Evolutionary conservation across 192 early-diverging fungal species (phyloP).

Genomic region (Chytriomyces sp.): DNA sequence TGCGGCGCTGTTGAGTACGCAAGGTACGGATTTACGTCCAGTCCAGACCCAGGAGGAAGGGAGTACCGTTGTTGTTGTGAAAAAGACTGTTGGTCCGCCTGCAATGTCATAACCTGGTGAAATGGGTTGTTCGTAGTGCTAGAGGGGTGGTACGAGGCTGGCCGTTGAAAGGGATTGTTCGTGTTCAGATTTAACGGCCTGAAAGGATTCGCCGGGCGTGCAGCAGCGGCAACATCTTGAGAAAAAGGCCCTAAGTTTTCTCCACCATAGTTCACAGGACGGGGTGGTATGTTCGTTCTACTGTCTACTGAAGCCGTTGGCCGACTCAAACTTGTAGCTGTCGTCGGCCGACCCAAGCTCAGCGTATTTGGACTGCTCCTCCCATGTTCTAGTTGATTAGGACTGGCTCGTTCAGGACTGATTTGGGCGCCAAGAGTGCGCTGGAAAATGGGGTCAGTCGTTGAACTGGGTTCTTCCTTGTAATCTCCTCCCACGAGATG

Average conservation of each 20-base stretch:
- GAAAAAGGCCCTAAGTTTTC: not conserved
- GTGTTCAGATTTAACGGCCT: not conserved
- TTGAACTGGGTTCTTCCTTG: not conserved
- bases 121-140: conserved; percentile 1
- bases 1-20: not conserved
- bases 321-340: not conserved
- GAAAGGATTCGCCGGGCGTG: not conserved
- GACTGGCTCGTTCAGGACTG: not conserved
- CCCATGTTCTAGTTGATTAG: not conserved
- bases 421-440: not conserved
- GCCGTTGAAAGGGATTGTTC: conserved; percentile 15
- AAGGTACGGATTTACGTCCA: not conserved
- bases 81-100: not conserved
- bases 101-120: not conserved
- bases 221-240: not conserved
- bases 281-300: not conserved
- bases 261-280: not conserved
- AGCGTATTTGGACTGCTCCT: conserved; percentile 1
- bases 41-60: not conserved
- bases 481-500: not conserved
- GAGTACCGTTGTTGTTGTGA: not conserved
- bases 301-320: not conserved
- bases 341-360: not conserved
- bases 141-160: not conserved
- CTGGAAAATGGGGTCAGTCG: not conserved